Percentiles rank a stretch among this genome's conserved stretches.
These are phyloP conservation scores for Abortiporus biennis DNA, from an alignment of 1,284 basidiomycete species.

Conservation along the genomic window DNA sequence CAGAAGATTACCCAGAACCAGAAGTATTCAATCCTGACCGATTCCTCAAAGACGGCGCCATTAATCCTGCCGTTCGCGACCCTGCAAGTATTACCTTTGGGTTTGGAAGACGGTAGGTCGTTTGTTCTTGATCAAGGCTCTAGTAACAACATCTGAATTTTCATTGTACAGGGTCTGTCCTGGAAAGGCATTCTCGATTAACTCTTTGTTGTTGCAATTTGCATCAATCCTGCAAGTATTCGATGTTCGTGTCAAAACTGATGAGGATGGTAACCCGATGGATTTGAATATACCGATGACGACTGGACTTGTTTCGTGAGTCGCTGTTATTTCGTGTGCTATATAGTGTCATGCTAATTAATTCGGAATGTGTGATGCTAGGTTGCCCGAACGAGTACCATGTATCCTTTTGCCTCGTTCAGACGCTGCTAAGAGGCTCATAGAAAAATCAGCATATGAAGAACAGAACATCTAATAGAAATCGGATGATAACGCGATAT, in stretches of 20 bases:
- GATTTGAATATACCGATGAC: not conserved
- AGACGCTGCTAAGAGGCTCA: no score
- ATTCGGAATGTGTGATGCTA: not conserved
- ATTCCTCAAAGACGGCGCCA: slow-evolving; percentile 5
- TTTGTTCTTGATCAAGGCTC: not conserved
- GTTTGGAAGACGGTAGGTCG: slow-evolving; percentile 2
- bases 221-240: slow-evolving; percentile 12
- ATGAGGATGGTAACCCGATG: not conserved
- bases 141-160: not conserved
- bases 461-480: no score
- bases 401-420: not conserved
- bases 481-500: no score
- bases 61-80: not conserved
- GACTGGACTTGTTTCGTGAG: not conserved
- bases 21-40: slow-evolving; percentile 3
- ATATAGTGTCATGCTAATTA: not conserved
- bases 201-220: slow-evolving; percentile 10
- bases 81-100: not conserved
- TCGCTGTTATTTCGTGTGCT: not conserved
- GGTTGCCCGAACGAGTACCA: not conserved
- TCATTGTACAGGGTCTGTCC: slow-evolving; percentile 1
- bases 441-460: no score
- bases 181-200: slow-evolving; percentile 3
- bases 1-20: not conserved
- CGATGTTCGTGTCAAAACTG: slow-evolving; percentile 5